Evolutionary conservation across 768 basidiomycete species (phyloP), one percentile per base, ranked within the genome.

Genomic region (Tylopilus sp.): DNA sequence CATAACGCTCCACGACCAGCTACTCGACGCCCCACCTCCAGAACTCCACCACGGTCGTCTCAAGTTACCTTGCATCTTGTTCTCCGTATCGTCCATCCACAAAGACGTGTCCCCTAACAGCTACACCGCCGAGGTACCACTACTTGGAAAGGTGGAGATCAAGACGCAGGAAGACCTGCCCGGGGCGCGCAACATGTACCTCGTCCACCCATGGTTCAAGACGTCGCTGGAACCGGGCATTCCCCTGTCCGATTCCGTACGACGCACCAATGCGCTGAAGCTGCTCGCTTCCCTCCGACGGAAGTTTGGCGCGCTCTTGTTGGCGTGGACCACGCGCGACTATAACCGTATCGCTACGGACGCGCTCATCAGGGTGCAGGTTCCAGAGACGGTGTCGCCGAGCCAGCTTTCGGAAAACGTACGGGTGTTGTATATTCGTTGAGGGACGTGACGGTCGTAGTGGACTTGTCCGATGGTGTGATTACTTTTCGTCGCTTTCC

Each of bases 161-260:
- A 29, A 33, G 24, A 53, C 48, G 1, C 9, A 6, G 26, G 46
- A 58, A 0, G 51, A 62, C 25, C 8, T 62, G 30, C 14, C 50
- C 22, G 36, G 29, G 38, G 40, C 45, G n/a, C 29, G 44, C 13
- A 24, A 22, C n/a, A 45, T 58, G 53, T 40, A 42, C 28, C 56
- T 62, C 33, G 54, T 56, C 7, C 49, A 62, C n/a, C 60, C 61
- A 7, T 62, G 61, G 61, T 53, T 55, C 13, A 37, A 34, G 11
- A 17, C 21, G 28, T 31, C 48, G 0, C 22, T 53, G 10, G 50
- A 55, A 14, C 44, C 53, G 22, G 47, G 31, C 6, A 52, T 50
- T 11, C 22, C 56, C 26, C 29, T 50, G 40, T 38, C 28, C 17
- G 36, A 40, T 0, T 26, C 51, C 24, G 45, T 28, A 16, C 42